Conservation (phyloP, 257 asterid species). For the Solanum megistacrolobum region DNA sequence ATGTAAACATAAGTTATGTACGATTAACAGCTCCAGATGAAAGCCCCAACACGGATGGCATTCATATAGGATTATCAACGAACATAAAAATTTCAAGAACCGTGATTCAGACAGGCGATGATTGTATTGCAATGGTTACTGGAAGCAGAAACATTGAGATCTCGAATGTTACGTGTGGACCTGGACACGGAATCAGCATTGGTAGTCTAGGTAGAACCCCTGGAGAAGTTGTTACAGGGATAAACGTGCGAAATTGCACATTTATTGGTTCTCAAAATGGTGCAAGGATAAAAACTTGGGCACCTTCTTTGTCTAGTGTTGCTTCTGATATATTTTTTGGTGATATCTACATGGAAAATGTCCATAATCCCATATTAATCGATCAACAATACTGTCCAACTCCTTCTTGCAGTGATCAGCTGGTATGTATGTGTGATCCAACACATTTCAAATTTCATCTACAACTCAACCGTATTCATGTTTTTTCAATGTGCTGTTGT, state of each 20-base stretch:
- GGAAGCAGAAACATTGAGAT: constrained; percentile 43
- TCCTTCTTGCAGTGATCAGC: constrained; percentile 8
- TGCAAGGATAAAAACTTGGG: constrained; percentile 66
- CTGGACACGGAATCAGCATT: constrained; percentile 72
- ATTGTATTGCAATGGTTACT: constrained; percentile 54
- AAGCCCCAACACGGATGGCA: constrained; percentile 76
- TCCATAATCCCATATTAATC: constrained; percentile 47
- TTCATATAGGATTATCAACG: constrained; percentile 46
- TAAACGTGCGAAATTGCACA: constrained; percentile 29
- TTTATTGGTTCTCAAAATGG: constrained; percentile 49
- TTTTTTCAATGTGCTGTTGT: background rate
- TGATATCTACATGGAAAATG: constrained; percentile 37
- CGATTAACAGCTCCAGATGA: constrained; percentile 36
- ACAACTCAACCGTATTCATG: too few species aligned
- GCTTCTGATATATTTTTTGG: constrained; percentile 33
- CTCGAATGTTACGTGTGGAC: constrained; percentile 39
- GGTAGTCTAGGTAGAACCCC: constrained; percentile 48
- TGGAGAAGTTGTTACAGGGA: constrained; percentile 23
- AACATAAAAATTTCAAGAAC: constrained; percentile 21
- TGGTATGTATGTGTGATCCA: constrained; percentile 10
- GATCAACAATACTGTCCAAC: constrained; percentile 60
- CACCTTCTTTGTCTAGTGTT: constrained; percentile 21
- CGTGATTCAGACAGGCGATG: constrained; percentile 55
- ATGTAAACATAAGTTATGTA: constrained; percentile 27
- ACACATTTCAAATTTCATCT: too few species aligned